phyloP scores from a whole-genome alignment of 768 basidiomycete species.

The Clavaria fumosa region DNA sequence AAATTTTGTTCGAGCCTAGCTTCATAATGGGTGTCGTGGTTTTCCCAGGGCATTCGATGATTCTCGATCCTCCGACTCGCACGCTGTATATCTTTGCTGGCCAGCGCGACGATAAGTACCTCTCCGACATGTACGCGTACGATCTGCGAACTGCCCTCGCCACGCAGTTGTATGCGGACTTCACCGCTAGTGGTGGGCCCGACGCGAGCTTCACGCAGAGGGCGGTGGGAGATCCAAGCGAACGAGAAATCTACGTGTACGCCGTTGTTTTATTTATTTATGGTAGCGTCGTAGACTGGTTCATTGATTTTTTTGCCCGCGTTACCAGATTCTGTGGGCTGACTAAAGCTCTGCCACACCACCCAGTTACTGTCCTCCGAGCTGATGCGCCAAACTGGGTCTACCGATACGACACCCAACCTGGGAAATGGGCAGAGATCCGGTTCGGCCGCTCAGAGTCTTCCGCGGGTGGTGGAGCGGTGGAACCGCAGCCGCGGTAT shows the following conservation, averaged over 20 bases:
- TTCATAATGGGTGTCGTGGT: not conserved
- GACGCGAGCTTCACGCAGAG: conserved; percentile 62
- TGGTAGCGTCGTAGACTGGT: not conserved
- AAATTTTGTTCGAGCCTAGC: conserved; percentile 1
- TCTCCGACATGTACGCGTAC: conserved; percentile 67
- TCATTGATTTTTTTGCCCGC: not conserved
- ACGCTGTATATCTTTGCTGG: conserved; percentile 64
- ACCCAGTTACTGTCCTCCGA: conserved; percentile 26
- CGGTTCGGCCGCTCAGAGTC: conserved; percentile 11
- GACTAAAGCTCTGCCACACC: conserved; percentile 26
- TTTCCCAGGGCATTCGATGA: conserved; percentile 61
- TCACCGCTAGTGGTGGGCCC: conserved; percentile 45
- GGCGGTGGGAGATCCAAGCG: conserved; percentile 46
- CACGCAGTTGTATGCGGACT: conserved; percentile 48
- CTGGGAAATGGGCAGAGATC: conserved; percentile 54
- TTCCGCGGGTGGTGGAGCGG: conserved; percentile 8
- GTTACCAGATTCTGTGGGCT: conserved; percentile 44
- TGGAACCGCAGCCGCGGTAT: conserved; percentile 45
- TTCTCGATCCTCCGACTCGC: conserved; percentile 43
- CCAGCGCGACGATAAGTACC: conserved; percentile 46
- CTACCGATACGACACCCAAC: conserved; percentile 41
- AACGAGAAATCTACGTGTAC: conserved; percentile 63
- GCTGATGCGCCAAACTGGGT: conserved; percentile 48
- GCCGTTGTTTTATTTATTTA: conserved; percentile 12
- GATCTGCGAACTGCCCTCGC: conserved; percentile 42